A percentile compares a stretch with the other conserved stretches of the same genome.
phyloP scores from a whole-genome alignment of 192 early-diverging fungal genomes.

The Entomortierella lignicola region DNA sequence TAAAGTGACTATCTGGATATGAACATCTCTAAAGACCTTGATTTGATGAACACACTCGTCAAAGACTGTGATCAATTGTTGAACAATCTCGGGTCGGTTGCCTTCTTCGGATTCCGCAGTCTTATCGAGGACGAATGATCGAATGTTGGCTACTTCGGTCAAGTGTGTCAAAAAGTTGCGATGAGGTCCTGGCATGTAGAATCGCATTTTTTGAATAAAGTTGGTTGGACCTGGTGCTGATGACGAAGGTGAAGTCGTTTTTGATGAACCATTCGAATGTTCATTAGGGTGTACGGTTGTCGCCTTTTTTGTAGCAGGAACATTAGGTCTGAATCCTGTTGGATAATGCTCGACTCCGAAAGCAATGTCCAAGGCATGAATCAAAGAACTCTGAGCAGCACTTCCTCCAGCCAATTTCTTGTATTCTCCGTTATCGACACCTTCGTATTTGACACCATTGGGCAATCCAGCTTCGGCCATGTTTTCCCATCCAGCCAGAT shows the following conservation, averaged over 20 bases:
- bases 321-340: slow-evolving; percentile 63
- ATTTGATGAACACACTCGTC: slow-evolving; percentile 86
- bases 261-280: neutral
- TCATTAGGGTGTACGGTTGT: neutral
- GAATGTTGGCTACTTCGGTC: slow-evolving; percentile 71
- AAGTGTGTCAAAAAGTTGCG: slow-evolving; percentile 87
- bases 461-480: slow-evolving; percentile 89
- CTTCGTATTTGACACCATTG: slow-evolving; percentile 92
- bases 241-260: neutral
- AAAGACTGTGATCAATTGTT: slow-evolving; percentile 72
- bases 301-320: neutral
- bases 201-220: slow-evolving; percentile 89
- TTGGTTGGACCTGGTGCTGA: slow-evolving; percentile 66
- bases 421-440: slow-evolving; percentile 83
- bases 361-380: slow-evolving; percentile 90
- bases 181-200: slow-evolving; percentile 91
- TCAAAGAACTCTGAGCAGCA: slow-evolving; percentile 93
- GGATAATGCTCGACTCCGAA: slow-evolving; percentile 90
- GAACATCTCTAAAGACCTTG: slow-evolving; percentile 89
- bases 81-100: slow-evolving; percentile 19
- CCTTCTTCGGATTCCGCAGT: slow-evolving; percentile 10
- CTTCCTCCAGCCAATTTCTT: slow-evolving; percentile 90
- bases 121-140: slow-evolving; percentile 67
- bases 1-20: slow-evolving; percentile 91
- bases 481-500: slow-evolving; percentile 92